Evolutionary conservation across 2,329 filamentous ascomycete species (phyloP).

Genomic region (Claviceps sp.): DNA sequence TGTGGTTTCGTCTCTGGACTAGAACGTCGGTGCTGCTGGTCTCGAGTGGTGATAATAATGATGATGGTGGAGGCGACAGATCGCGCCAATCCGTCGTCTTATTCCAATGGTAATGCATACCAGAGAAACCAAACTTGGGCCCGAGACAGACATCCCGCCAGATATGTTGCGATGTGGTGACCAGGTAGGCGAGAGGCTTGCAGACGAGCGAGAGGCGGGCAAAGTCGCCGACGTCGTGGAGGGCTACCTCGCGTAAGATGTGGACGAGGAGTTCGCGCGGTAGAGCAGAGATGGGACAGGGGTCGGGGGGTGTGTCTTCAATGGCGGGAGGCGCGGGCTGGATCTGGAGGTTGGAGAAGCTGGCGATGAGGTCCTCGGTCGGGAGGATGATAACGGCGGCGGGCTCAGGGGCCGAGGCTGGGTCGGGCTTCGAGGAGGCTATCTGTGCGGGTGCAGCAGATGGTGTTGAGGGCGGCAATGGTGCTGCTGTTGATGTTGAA

Average conservation of each 20-base stretch:
- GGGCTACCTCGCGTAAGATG: constrained; percentile 59
- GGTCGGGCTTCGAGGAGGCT: background rate
- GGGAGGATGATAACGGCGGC: constrained; percentile 32
- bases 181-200: constrained; percentile 74
- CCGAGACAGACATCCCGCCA: constrained; percentile 70
- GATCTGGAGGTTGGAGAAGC: constrained; percentile 61
- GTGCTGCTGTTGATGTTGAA: constrained; percentile 7
- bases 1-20: constrained; percentile 19
- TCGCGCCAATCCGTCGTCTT: constrained; percentile 43
- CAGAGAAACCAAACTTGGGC: constrained; percentile 60
- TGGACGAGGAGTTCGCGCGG: constrained; percentile 78
- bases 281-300: constrained; percentile 65
- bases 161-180: constrained; percentile 69
- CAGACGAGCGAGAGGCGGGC: constrained; percentile 67
- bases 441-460: background rate
- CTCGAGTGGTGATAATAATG: background rate
- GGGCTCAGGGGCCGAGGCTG: background rate
- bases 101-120: constrained; percentile 72
- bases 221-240: constrained; percentile 64
- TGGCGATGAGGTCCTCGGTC: constrained; percentile 56
- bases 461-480: background rate
- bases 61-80: constrained; percentile 13
- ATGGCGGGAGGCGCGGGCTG: constrained; percentile 52
- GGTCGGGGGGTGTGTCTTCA: constrained; percentile 57
- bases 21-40: background rate